A percentile compares a stretch with the other conserved stretches of the same genome.
Conservation (phyloP, 164 flowering plant species). For the Umbellularia californica region DNA sequence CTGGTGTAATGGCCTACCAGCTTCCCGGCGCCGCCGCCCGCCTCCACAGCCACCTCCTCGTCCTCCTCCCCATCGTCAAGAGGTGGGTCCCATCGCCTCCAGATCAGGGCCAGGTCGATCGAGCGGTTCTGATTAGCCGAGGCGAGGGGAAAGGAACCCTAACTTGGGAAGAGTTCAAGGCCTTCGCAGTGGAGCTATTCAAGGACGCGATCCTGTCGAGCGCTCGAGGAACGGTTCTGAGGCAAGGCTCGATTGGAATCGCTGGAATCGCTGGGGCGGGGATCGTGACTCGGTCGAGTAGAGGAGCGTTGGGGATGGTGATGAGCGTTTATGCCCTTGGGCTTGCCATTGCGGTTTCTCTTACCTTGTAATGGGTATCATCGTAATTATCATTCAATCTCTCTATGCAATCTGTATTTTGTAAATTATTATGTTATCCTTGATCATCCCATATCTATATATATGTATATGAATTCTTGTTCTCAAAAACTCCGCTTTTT, state of each 20-base stretch:
- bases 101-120: conserved; percentile 50
- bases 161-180: conserved; percentile 36
- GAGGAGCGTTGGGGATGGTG: conserved; percentile 42
- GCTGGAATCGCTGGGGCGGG: conserved; percentile 70
- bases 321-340: conserved; percentile 70
- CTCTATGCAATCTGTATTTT: too few species aligned
- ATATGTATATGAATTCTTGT: too few species aligned
- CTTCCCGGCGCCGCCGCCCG: conserved; percentile 54
- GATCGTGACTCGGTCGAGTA: conserved; percentile 34
- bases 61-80: conserved; percentile 51
- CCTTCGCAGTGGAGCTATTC: conserved; percentile 52
- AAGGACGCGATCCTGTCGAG: conserved; percentile 37
- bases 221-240: conserved; percentile 36
- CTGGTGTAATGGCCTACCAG: conserved; percentile 73
- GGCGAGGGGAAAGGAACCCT: conserved; percentile 9
- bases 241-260: conserved; percentile 48
- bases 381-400: too few species aligned
- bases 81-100: conserved; percentile 68
- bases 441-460: too few species aligned
- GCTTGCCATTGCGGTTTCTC: conserved; percentile 48
- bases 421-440: too few species aligned
- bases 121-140: conserved; percentile 20
- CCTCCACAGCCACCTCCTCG: conserved; percentile 39
- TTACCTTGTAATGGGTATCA: conserved; percentile 4
- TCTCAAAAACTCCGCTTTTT: too few species aligned